A percentile compares a stretch with the other conserved stretches of the same genome.
These are phyloP conservation scores for Ganoderma multipileum DNA, from an alignment of 1,284 basidiomycete genomes.

Conservation along the genomic window DNA sequence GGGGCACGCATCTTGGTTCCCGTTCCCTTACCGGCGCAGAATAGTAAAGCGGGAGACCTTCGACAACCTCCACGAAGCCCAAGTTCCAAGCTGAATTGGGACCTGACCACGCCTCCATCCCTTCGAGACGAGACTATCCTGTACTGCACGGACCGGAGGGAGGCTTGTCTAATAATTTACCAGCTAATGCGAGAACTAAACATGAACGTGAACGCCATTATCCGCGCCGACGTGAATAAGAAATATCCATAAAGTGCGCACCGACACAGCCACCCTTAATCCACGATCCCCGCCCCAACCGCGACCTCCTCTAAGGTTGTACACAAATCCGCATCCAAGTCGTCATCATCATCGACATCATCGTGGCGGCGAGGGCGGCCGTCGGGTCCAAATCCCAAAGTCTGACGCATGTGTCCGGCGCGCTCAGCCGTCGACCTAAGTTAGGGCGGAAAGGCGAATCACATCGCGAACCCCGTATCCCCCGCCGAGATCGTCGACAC, in stretches of 20 bases:
- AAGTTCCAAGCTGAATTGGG: too few species aligned
- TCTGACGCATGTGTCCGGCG: too few species aligned
- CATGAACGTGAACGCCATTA: conserved; percentile 11
- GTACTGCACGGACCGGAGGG: background rate
- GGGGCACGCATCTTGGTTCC: too few species aligned
- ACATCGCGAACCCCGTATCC: conserved; percentile 26
- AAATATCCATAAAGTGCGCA: background rate
- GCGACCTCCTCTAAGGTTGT: background rate
- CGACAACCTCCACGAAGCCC: too few species aligned
- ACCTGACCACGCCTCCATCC: background rate
- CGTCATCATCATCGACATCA: background rate
- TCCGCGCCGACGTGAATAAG: conserved; percentile 1
- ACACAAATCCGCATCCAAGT: background rate
- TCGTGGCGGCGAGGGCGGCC: background rate
- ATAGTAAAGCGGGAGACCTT: background rate
- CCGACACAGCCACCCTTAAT: background rate
- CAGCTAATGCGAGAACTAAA: conserved; percentile 8
- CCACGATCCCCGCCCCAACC: background rate
- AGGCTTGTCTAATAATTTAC: conserved; percentile 28
- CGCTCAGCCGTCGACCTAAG: too few species aligned
- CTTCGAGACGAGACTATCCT: background rate
- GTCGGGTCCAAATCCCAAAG: background rate
- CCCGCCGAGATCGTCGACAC: conserved; percentile 32
- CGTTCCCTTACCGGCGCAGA: too few species aligned
- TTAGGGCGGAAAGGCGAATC: conserved; percentile 7